Evolutionary conservation across 768 basidiomycete genomes (phyloP).

Genomic region (Amyloporia xantha): DNA sequence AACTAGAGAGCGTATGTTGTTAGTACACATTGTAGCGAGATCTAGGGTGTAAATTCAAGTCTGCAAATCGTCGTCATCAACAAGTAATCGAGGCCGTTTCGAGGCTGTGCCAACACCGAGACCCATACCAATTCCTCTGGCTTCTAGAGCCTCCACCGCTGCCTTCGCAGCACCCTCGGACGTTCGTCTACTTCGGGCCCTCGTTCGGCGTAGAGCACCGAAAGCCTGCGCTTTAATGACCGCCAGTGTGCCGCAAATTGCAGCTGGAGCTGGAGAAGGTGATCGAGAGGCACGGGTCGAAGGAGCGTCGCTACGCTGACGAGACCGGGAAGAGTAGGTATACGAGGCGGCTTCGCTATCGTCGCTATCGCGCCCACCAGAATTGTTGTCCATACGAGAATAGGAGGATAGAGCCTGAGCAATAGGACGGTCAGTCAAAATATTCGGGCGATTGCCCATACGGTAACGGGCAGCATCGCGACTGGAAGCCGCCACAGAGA

Average conservation of each 20-base stretch:
- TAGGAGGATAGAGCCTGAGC: slow-evolving; percentile 30
- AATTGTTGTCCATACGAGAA: slow-evolving; percentile 42
- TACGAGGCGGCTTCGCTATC: slow-evolving; percentile 47
- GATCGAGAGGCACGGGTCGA: slow-evolving; percentile 36
- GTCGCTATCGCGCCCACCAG: slow-evolving; percentile 34
- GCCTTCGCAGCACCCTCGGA: slow-evolving; percentile 69
- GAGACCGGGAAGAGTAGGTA: slow-evolving; percentile 29
- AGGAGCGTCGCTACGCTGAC: slow-evolving; percentile 22
- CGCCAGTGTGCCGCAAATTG: slow-evolving; percentile 74
- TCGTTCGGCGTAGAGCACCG: slow-evolving; percentile 74
- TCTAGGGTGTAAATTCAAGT: slow-evolving; percentile 11
- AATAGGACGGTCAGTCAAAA: slow-evolving; percentile 33
- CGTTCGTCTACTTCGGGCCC: slow-evolving; percentile 64
- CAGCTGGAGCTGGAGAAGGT: slow-evolving; percentile 39
- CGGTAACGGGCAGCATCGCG: slow-evolving; percentile 58
- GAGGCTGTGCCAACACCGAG: slow-evolving; percentile 25
- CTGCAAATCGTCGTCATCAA: slow-evolving; percentile 39
- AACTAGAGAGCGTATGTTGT: slow-evolving; percentile 5
- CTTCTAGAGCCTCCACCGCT: slow-evolving; percentile 76
- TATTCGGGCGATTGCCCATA: slow-evolving; percentile 22
- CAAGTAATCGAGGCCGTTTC: slow-evolving; percentile 47
- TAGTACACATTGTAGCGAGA: slow-evolving; percentile 6
- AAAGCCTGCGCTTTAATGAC: slow-evolving; percentile 91
- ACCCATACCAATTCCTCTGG: slow-evolving; percentile 62
- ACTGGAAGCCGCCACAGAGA: slow-evolving; percentile 46